A percentile compares a stretch with the other conserved stretches of the same genome.
Conservation (phyloP, 306 rosid species). For the Lathyrus sativus region DNA sequence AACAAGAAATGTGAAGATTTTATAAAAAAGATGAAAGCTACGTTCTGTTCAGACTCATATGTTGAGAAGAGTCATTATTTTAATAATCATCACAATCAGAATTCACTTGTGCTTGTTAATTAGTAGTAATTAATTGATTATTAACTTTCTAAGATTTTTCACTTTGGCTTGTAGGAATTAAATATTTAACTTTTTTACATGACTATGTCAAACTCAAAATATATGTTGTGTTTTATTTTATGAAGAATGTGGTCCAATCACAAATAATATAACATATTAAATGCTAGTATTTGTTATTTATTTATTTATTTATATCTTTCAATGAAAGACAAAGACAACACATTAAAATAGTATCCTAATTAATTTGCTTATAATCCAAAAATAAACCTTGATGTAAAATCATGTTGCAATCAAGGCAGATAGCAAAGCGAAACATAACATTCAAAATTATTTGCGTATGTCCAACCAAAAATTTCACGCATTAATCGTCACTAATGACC, state of each 20-base stretch:
- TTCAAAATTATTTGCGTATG: too few relatives aligned
- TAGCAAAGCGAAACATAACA: too few relatives aligned
- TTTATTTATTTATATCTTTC: too few relatives aligned
- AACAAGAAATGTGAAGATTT: slow-evolving; percentile 83
- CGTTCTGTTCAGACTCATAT: slow-evolving; percentile 55
- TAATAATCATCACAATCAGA: slow-evolving; percentile 7
- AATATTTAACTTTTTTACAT: background rate
- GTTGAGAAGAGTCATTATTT: background rate
- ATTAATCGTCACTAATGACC: too few relatives aligned
- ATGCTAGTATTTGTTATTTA: too few relatives aligned
- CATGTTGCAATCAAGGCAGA: too few relatives aligned
- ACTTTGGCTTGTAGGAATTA: background rate
- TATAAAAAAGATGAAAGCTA: slow-evolving; percentile 64
- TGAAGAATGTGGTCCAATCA: background rate
- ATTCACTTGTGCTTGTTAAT: slow-evolving; percentile 22
- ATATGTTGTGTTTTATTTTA: background rate
- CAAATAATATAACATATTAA: too few relatives aligned
- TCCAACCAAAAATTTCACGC: too few relatives aligned
- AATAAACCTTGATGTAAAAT: too few relatives aligned
- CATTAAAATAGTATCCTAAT: too few relatives aligned
- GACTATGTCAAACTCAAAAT: background rate
- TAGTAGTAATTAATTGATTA: background rate
- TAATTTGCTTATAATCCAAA: too few relatives aligned
- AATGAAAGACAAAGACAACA: too few relatives aligned
- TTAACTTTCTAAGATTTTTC: background rate